Percentiles rank a stretch among this genome's conserved stretches.
Evolutionary conservation across 306 rosid species (phyloP).

Genomic region (Quercus glauca): DNA sequence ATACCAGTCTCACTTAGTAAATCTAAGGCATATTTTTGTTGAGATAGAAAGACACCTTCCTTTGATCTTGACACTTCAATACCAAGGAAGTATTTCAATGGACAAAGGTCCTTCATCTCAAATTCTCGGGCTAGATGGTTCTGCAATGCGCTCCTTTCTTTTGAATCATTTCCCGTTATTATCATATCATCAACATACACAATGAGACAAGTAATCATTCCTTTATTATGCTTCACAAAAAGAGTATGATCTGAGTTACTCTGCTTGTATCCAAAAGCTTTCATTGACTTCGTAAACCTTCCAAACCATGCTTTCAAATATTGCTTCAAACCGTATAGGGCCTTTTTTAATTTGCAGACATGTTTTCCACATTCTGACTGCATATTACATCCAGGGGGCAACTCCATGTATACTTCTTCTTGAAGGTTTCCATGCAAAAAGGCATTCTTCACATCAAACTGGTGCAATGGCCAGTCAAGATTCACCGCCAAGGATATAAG

Average conservation of each 20-base stretch:
- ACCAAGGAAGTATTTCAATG: background rate
- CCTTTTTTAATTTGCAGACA: background rate
- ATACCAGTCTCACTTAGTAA: background rate
- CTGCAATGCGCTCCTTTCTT: background rate
- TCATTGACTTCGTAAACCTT: background rate
- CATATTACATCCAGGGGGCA: background rate
- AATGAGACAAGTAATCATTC: background rate
- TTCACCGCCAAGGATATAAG: no score
- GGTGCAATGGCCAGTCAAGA: no score
- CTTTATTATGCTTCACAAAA: background rate
- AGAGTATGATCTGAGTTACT: background rate
- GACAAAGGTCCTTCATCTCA: background rate
- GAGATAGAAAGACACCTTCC: background rate
- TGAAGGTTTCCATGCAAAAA: no score
- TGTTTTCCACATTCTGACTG: background rate
- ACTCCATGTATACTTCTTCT: no score
- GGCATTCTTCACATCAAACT: no score
- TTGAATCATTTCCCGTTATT: background rate
- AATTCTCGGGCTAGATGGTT: background rate
- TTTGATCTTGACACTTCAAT: background rate
- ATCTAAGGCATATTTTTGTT: constrained; percentile 2
- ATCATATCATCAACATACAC: background rate
- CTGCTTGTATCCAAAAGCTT: background rate
- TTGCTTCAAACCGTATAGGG: background rate
- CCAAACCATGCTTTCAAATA: background rate